Evolutionary conservation across 2,329 filamentous ascomycete species (phyloP).

Genomic region (Aaosphaeria arxii): DNA sequence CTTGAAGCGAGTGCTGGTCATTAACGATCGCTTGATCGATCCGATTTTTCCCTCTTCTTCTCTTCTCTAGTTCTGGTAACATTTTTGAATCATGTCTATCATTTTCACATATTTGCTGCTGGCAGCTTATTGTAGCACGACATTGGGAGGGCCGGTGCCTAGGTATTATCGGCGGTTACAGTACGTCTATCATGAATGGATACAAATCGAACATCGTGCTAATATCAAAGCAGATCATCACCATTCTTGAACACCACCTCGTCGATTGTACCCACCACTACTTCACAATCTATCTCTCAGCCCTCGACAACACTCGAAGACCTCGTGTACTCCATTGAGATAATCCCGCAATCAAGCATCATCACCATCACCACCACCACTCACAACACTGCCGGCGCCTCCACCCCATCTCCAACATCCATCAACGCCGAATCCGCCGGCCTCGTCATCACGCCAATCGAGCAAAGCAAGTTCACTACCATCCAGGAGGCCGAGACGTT

Average conservation of each 20-base stretch:
- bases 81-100: constrained; percentile 23
- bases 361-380: not conserved
- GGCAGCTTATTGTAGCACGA: constrained; percentile 30
- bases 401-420: not conserved
- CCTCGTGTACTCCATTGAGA: not conserved
- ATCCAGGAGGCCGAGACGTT: constrained; percentile 31
- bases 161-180: constrained; percentile 20
- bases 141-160: constrained; percentile 34
- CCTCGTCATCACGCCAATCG: constrained; percentile 31
- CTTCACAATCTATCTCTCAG: no score
- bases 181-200: constrained; percentile 16
- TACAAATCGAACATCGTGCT: not conserved
- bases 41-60: constrained; percentile 14
- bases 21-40: constrained; percentile 17
- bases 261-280: no score
- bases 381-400: not conserved
- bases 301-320: no score
- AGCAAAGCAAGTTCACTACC: constrained; percentile 22
- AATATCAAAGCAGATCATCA: not conserved
- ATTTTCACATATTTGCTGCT: constrained; percentile 30
- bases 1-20: not conserved
- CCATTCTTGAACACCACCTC: no score
- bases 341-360: not conserved
- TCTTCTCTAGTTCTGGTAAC: constrained; percentile 16
- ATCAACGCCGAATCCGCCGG: constrained; percentile 19